Conservation (phyloP, 2,329 filamentous ascomycete species). For the Fusarium pseudoanthophilum region DNA sequence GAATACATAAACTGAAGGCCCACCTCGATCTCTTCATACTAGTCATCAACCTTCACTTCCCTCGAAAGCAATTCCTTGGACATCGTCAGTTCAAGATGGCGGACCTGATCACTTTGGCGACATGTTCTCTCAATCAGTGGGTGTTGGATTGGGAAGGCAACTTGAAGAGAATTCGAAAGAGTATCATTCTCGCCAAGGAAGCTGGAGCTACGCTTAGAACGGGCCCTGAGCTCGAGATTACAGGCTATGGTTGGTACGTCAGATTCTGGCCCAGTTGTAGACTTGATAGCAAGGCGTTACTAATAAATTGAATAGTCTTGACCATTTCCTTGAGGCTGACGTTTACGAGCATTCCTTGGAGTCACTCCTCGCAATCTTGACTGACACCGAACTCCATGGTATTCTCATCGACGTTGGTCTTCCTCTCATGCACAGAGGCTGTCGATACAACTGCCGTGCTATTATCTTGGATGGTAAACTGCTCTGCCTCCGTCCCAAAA, state of each 20-base stretch:
- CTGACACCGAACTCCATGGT: constrained; percentile 51
- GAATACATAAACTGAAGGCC: constrained; percentile 20
- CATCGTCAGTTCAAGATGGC: constrained; percentile 24
- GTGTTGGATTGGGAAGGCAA: constrained; percentile 63
- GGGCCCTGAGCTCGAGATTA: constrained; percentile 64
- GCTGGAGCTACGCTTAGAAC: constrained; percentile 71
- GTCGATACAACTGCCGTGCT: constrained; percentile 52
- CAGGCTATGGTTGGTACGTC: constrained; percentile 43
- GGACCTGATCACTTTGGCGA: constrained; percentile 45
- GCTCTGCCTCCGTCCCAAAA: constrained; percentile 76
- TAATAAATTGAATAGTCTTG: constrained; percentile 56
- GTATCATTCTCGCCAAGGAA: constrained; percentile 68
- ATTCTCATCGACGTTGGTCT: constrained; percentile 50
- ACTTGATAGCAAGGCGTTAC: not conserved
- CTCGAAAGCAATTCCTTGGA: not conserved
- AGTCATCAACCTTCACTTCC: not conserved
- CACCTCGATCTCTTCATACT: constrained; percentile 5
- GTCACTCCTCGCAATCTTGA: constrained; percentile 48
- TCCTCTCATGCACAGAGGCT: constrained; percentile 55
- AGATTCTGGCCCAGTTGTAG: too few relatives aligned
- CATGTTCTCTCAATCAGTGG: constrained; percentile 52
- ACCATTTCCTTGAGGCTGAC: constrained; percentile 69
- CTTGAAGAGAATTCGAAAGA: constrained; percentile 69
- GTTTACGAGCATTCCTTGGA: constrained; percentile 49
- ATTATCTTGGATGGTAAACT: constrained; percentile 69